Evolutionary conservation across 306 rosid genomes (phyloP).

Genomic region (Sicyos edulis): DNA sequence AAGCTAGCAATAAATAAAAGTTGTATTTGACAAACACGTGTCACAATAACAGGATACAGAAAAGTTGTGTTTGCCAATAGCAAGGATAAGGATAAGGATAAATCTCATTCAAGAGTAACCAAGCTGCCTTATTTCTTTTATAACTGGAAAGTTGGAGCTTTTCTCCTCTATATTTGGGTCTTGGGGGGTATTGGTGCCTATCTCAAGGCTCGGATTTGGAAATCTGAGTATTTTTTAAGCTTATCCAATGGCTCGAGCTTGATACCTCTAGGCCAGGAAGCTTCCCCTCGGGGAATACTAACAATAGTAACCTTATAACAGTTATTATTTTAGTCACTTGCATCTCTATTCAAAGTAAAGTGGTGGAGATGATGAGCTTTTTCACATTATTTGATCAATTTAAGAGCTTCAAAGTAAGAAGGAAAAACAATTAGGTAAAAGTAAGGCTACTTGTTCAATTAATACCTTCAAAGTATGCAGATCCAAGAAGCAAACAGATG

Average conservation of each 20-base stretch:
- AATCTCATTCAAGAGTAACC: neutral
- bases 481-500: slow-evolving; percentile 87
- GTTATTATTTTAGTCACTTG: neutral
- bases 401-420: neutral
- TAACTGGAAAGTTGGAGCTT: too few relatives aligned
- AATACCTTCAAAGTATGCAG: slow-evolving; percentile 79
- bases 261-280: too few relatives aligned
- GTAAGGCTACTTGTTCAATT: slow-evolving; percentile 12
- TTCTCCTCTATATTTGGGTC: too few relatives aligned
- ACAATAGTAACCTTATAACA: too few relatives aligned
- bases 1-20: too few relatives aligned
- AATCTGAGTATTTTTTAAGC: too few relatives aligned
- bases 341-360: neutral
- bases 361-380: neutral
- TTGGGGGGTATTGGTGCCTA: too few relatives aligned
- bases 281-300: too few relatives aligned
- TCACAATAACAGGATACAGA: too few relatives aligned
- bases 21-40: too few relatives aligned
- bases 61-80: neutral
- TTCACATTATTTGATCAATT: neutral
- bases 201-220: too few relatives aligned
- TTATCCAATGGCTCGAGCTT: too few relatives aligned
- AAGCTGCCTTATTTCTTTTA: neutral
- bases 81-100: neutral
- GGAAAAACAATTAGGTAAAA: neutral